Base-by-base conservation (phyloP, 1,284 basidiomycete species). In the Polyporus tsugae region DNA sequence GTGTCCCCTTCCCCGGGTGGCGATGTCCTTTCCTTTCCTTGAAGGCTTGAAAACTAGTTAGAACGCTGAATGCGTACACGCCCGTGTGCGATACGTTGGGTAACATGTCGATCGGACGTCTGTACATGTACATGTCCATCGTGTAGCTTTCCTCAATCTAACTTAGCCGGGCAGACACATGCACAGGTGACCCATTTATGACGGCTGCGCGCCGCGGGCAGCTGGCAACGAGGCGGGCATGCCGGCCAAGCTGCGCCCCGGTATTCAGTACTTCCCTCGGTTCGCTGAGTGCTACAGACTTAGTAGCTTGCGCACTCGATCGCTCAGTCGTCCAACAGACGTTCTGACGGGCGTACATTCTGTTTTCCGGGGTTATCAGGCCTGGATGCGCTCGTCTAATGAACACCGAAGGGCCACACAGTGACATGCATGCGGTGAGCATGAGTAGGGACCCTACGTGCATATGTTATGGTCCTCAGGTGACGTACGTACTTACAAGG, bases 241-340 rank as follows among this genome's bases (percentile, higher is more conserved):
- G 38, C 58, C 58, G 58, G 58, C 10, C n/a, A 58, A 58, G 17
- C 35, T 58, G 55, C 35, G 35, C 22, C 22, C 44, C 44, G 44
- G 44, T 46, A 22, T 22, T 46, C 22, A 46, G n/a, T 46, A 22
- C 44, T 25, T 4, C 46, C 53, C 35, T 33, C 29, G 11, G 57
- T 38, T 19, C 36, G 55, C 36, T 38, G 35, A 17, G 44, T 46
- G n/a, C 2, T n/a, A n/a, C n/a, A n/a, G n/a, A n/a, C n/a, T 17
- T 49, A 58, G n/a, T 29, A 2, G 29, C 29, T 29, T 29, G 29
- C 29, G 29, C 29, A 29, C 22, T 60, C 58, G 38, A 60, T 60
- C 58, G 38, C 38, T 60, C 29, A n/a, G 9, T 22, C 29, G 33
- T n/a, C 19, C 29, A 17, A 13, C 22, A 33, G 53, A 55, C 25